Conservation (phyloP, 768 basidiomycete genomes). For the Termitomyces sp. region DNA sequence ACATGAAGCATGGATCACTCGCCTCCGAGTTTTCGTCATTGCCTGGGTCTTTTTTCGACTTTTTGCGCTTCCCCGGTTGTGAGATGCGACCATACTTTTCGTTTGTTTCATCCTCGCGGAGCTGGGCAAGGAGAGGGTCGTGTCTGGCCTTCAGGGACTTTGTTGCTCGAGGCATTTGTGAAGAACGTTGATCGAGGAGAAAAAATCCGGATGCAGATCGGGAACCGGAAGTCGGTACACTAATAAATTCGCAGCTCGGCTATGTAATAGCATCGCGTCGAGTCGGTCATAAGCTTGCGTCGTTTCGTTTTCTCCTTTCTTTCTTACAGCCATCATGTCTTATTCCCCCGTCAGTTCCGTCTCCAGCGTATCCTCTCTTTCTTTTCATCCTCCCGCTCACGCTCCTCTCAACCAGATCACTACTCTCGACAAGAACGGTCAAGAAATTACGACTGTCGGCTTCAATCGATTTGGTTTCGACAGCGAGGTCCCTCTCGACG, state of each 20-base stretch:
- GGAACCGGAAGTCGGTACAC: conserved; percentile 2
- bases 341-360: conserved; percentile 20
- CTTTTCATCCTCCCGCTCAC: conserved; percentile 5
- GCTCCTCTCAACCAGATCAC: conserved; percentile 37
- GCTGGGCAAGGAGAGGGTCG: conserved; percentile 83
- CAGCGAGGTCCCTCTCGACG: conserved; percentile 72
- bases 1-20: conserved; percentile 16
- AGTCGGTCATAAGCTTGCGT: conserved; percentile 1
- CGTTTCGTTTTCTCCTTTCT: conserved; percentile 9
- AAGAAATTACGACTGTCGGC: conserved; percentile 76
- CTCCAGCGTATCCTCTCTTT: neutral
- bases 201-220: conserved; percentile 11
- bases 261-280: conserved; percentile 8
- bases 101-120: conserved; percentile 70
- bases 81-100: conserved; percentile 77
- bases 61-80: conserved; percentile 70
- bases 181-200: conserved; percentile 9
- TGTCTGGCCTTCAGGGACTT: conserved; percentile 63
- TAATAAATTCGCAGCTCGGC: neutral
- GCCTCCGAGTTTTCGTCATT: conserved; percentile 59
- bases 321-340: conserved; percentile 13
- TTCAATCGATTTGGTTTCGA: conserved; percentile 87
- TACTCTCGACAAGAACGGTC: conserved; percentile 68
- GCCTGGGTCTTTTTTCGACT: conserved; percentile 37
- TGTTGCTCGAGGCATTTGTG: conserved; percentile 57